Base-by-base conservation (phyloP, 2,329 filamentous ascomycete species). In the Dactylellina leptospora region DNA sequence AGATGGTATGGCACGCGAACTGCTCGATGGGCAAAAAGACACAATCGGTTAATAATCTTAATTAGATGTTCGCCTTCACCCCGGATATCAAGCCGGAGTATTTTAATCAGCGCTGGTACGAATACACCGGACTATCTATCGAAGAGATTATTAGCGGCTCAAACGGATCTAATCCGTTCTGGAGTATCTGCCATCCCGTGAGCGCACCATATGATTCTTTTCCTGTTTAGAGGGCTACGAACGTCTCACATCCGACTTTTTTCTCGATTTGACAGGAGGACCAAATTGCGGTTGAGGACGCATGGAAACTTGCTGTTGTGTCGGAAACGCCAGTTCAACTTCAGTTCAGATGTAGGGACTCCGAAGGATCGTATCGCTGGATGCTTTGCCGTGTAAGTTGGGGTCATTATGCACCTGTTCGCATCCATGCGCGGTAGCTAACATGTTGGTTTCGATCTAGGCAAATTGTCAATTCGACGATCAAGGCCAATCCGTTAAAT, bases 321-420 rank as follows among this genome's bases (percentile, higher is more conserved):
- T 60, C 93, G 89, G 90, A 77, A 80, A 13, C 85, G 86, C 74
- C 88, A 84, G 6, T 79, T 92, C 1, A 79, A 79, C 2, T 92
- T 89, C 0, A 93, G 76, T 92, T 92, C 74, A 85, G 90, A 38
- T 90, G 87, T 72, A 84, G 81, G 54, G 86, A 84, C 64, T 85
- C 84, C 53, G 84, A 88, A 28, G 90, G 90, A 0, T 84, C 88
- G 62, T 93, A 87, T 86, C 84, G 89, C 58, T 93, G 90, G 90
- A 91, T 92, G 83, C 81, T 93, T 1, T 90, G 88, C 9, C 84
- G 89, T 44, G 90, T 73, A 73, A 55, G 58, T 10, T 16, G 8
- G 8, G 38, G 8, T 42, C 6, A 16, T 18, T 4, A 42, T 18
- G 4, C 4, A 6, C 6, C 16, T 16, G 38, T 9, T 9, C 4